Evolutionary conservation across 768 basidiomycete genomes (phyloP).

Genomic region (Xanthoconium purpureum): DNA sequence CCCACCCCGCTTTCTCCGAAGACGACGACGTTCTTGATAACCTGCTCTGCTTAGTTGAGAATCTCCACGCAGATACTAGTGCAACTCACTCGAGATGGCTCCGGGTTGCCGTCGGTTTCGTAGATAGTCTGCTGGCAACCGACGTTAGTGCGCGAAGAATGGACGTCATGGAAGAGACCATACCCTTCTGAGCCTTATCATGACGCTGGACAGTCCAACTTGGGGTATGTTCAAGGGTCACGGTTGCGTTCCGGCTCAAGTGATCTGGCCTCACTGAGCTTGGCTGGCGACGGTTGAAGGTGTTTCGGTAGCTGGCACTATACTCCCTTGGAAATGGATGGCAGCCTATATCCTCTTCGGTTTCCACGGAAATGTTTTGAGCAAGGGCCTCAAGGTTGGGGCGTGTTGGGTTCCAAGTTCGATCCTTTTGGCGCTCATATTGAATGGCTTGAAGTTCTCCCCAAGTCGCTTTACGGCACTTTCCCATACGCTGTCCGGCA

Average conservation of each 20-base stretch:
- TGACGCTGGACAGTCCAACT: background rate
- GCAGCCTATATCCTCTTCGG: constrained; percentile 16
- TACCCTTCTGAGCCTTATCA: constrained; percentile 16
- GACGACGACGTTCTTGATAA: constrained; percentile 35
- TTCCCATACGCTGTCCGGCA: background rate
- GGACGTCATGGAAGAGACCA: background rate
- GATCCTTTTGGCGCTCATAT: constrained; percentile 14
- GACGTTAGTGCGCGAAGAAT: constrained; percentile 9
- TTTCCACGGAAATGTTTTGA: background rate
- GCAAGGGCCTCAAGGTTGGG: constrained; percentile 13
- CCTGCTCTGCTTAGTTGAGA: constrained; percentile 9
- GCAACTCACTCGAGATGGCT: constrained; percentile 10
- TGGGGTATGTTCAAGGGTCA: constrained; percentile 2
- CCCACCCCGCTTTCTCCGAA: constrained; percentile 43
- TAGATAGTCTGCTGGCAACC: constrained; percentile 2
- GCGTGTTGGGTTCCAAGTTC: constrained; percentile 7
- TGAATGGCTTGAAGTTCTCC: background rate
- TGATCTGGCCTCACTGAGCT: background rate
- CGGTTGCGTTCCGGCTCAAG: background rate
- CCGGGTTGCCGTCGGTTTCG: constrained; percentile 1
- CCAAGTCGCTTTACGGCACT: constrained; percentile 4
- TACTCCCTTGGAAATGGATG: background rate
- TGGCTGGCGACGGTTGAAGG: background rate
- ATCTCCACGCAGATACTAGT: background rate
- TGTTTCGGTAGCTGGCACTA: constrained; percentile 3